These are phyloP conservation scores for Clarireedia hainanense DNA, from an alignment of 2,329 filamentous ascomycete genomes.

Conservation along the genomic window DNA sequence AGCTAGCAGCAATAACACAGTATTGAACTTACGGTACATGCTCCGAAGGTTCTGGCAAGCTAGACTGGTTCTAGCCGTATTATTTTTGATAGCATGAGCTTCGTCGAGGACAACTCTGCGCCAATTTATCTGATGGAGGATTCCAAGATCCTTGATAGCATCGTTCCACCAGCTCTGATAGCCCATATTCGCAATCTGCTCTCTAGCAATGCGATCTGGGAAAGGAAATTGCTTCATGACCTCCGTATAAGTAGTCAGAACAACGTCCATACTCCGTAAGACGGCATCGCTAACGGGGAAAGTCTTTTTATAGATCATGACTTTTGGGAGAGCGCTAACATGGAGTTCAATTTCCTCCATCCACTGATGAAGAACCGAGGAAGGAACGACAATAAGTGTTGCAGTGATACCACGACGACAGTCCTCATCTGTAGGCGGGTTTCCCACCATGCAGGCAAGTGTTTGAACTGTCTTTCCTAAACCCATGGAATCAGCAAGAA, in stretches of 20 bases:
- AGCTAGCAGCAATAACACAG: background rate
- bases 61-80: conserved; percentile 32
- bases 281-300: conserved; percentile 5
- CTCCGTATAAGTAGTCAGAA: conserved; percentile 23
- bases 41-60: conserved; percentile 34
- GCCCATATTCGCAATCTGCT: conserved; percentile 54
- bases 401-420: conserved; percentile 14
- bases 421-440: conserved; percentile 35
- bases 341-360: conserved; percentile 23
- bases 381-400: conserved; percentile 26
- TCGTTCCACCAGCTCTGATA: conserved; percentile 29
- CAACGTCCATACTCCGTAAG: conserved; percentile 22
- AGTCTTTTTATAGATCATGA: conserved; percentile 20
- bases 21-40: conserved; percentile 13
- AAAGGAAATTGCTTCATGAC: conserved; percentile 61
- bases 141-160: conserved; percentile 29
- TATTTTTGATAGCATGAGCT: conserved; percentile 48
- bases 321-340: conserved; percentile 15
- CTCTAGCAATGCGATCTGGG: conserved; percentile 88
- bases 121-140: conserved; percentile 35
- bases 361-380: conserved; percentile 26
- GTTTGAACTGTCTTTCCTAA: conserved; percentile 55
- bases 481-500: conserved; percentile 56
- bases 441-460: conserved; percentile 31
- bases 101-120: conserved; percentile 50